A percentile compares a stretch with the other conserved stretches of the same genome.
These are phyloP conservation scores for Talaromyces sp. DNA, from an alignment of 2,329 filamentous ascomycete species.

Conservation along the genomic window DNA sequence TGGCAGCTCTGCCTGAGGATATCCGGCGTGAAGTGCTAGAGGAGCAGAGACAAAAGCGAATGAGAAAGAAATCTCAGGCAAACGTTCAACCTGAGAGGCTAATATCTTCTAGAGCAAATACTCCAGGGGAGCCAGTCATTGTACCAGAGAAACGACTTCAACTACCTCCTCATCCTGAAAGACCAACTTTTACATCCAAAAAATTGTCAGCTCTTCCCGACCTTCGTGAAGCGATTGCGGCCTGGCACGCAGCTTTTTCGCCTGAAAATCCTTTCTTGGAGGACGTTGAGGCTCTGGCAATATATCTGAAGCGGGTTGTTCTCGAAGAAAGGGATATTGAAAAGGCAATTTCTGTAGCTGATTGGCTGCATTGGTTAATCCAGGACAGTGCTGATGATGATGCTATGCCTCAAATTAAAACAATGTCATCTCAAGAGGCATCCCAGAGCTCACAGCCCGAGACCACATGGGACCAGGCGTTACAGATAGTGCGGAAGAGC, in stretches of 20 bases:
- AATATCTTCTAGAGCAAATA: conserved; percentile 15
- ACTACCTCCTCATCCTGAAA: conserved; percentile 47
- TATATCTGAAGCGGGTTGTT: conserved; percentile 70
- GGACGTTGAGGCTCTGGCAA: conserved; percentile 70
- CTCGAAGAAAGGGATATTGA: conserved; percentile 70
- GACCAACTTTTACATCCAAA: conserved; percentile 59
- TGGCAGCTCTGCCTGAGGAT: conserved; percentile 77
- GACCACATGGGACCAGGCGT: conserved; percentile 31
- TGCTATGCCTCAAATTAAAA: conserved; percentile 16
- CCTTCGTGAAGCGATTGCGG: conserved; percentile 67
- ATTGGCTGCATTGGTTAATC: conserved; percentile 54
- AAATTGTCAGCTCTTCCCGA: conserved; percentile 56
- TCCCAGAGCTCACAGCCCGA: conserved; percentile 16
- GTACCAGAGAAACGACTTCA: conserved; percentile 22
- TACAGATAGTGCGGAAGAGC: conserved; percentile 36
- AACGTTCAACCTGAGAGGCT: conserved; percentile 13
- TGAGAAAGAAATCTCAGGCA: conserved; percentile 51
- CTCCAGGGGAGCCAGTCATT: conserved; percentile 12
- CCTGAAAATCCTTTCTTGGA: conserved; percentile 71
- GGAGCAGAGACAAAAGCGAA: conserved; percentile 62
- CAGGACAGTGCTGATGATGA: conserved; percentile 34
- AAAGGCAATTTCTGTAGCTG: conserved; percentile 66
- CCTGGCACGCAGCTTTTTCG: conserved; percentile 70
- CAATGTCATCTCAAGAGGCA: neutral
- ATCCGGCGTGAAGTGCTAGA: conserved; percentile 72